These are phyloP conservation scores for Lactarius vividus DNA, from an alignment of 768 basidiomycete species.

Conservation along the genomic window DNA sequence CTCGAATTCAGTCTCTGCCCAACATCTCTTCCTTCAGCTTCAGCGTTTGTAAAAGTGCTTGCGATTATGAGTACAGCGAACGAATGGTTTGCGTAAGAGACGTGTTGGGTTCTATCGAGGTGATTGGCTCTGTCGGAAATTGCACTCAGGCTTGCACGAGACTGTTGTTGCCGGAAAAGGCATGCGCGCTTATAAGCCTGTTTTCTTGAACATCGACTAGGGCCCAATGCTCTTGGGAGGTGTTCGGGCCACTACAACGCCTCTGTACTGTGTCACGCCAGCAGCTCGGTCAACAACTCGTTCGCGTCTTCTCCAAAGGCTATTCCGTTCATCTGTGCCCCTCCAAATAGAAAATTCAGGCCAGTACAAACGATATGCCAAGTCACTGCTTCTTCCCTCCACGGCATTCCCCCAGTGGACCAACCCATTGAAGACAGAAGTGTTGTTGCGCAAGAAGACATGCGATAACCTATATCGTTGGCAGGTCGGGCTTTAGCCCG, in stretches of 20 bases:
- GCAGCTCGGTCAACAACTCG: not conserved
- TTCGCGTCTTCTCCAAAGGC: not conserved
- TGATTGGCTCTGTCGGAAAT: no score
- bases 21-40: no score
- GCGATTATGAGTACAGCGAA: not conserved
- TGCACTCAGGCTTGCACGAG: not conserved
- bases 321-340: not conserved
- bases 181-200: not conserved
- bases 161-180: not conserved
- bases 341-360: not conserved
- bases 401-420: slow-evolving; percentile 75
- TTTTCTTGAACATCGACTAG: not conserved
- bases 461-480: slow-evolving; percentile 73
- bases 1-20: no score
- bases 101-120: no score
- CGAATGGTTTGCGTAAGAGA: not conserved
- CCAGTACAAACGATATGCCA: slow-evolving; percentile 43
- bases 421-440: slow-evolving; percentile 62
- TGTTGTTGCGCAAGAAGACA: slow-evolving; percentile 55
- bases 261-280: not conserved
- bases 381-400: slow-evolving; percentile 77
- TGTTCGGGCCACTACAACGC: not conserved
- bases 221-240: slow-evolving; percentile 5
- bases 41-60: not conserved
- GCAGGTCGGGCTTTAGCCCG: slow-evolving; percentile 55